phyloP scores from a whole-genome alignment of 257 asterid genomes.

The Rehmannia glutinosa region DNA sequence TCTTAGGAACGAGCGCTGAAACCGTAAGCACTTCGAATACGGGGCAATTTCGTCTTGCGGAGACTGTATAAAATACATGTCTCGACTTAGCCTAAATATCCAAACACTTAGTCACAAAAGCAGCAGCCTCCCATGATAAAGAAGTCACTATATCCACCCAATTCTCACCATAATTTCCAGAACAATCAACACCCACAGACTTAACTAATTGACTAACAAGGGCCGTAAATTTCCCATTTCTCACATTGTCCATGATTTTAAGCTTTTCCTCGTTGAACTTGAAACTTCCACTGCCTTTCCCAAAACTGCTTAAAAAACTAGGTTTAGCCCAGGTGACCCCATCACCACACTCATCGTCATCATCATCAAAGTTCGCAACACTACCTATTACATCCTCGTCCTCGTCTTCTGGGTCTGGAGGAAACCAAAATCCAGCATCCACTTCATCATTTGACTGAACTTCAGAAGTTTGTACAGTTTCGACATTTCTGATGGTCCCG shows the following conservation, averaged over 20 bases:
- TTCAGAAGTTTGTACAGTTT: constrained; percentile 23
- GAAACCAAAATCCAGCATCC: constrained; percentile 69
- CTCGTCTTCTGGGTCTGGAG: constrained; percentile 70
- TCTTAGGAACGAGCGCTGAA: no score
- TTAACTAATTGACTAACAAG: constrained; percentile 70
- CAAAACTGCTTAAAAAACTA: constrained; percentile 51
- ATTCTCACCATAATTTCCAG: constrained; percentile 33
- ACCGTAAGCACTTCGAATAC: no score
- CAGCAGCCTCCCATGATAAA: constrained; percentile 94
- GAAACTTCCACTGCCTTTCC: constrained; percentile 54
- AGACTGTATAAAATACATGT: no score
- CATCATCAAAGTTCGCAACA: constrained; percentile 56
- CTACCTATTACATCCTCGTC: constrained; percentile 62
- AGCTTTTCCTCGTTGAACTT: constrained; percentile 64
- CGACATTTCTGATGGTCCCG: constrained; percentile 13
- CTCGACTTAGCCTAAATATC: no score
- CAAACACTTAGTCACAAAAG: no score
- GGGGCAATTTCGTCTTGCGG: no score
- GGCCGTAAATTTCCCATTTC: constrained; percentile 69
- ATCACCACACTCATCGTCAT: constrained; percentile 72
- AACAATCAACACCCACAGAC: constrained; percentile 51
- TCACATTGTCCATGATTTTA: constrained; percentile 61
- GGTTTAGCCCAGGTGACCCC: constrained; percentile 59
- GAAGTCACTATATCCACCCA: constrained; percentile 81
- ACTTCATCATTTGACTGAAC: no score